Base-by-base conservation (phyloP, 768 basidiomycete species). In the Panus rudis region DNA sequence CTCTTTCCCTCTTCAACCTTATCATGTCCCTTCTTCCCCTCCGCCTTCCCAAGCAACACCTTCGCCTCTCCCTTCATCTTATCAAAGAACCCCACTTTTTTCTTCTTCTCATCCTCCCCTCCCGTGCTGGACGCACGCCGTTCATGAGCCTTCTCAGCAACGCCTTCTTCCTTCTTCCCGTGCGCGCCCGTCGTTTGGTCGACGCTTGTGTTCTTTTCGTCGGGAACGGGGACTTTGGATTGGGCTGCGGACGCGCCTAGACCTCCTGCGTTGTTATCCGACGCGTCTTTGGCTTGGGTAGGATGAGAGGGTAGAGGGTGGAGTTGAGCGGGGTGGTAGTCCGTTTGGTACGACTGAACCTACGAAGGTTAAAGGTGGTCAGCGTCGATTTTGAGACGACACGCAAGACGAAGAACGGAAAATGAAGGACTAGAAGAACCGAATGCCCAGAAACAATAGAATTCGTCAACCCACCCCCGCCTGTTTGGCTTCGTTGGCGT, bases 41-140 rank as follows among this genome's bases (percentile, higher is more conserved):
- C 56, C 39, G 56, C 42, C 52, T 60, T 58, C 7, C 59, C 59
- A 21, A 58, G 45, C 31, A 60, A 41, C 35, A 53, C 47, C 53
- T 55, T 56, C 45, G 59, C 59, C 50, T 60, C 59, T 39, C 56
- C 59, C 52, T 54, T 55, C 59, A 60, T 55, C 49, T 58, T 60
- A 39, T 55, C 55, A 54, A 60, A 53, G 52, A 60, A 60, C 16
- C 53, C 44, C 5, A 48, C 52, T 52, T 57, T 58, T 42, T 52
- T 48, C 43, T 45, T 38, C 50, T 50, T 53, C 37, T 42, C 19
- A 22, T 39, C 44, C 42, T 52, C 48, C 16, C 31, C 25, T 14
- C 16, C 34, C 28, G 33, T 12, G 25, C n/a, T 13, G 16, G 41
- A 13, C 20, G 17, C 41, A 14, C 42, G 31, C 39, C 24, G 31